Evolutionary conservation across 176 grass and related monocot genomes (phyloP).

Genomic region (Chloris gayana): DNA sequence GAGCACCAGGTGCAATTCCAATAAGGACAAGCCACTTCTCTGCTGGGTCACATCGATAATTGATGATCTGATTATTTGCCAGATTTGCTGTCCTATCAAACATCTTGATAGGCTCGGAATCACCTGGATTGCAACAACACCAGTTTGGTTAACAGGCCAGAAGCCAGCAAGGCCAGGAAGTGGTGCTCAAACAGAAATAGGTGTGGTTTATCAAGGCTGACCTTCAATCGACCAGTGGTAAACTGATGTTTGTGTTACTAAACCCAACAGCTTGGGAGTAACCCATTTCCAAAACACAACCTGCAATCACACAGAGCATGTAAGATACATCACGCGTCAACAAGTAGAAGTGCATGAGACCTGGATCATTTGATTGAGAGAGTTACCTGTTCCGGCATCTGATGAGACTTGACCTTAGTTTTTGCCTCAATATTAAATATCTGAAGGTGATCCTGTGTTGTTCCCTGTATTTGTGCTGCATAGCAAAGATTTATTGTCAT

Average conservation of each 20-base stretch:
- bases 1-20: conserved; percentile 89
- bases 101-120: conserved; percentile 89
- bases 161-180: background rate
- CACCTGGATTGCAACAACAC: conserved; percentile 28
- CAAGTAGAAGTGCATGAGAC: background rate
- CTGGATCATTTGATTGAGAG: background rate
- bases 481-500: conserved; percentile 36
- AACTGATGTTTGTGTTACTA: conserved; percentile 79
- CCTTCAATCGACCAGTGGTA: conserved; percentile 99
- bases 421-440: conserved; percentile 98
- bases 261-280: conserved; percentile 72
- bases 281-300: conserved; percentile 99
- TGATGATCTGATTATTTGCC: conserved; percentile 94
- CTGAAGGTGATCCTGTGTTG: conserved; percentile 93
- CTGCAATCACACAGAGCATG: conserved; percentile 31
- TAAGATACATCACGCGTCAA: no score
- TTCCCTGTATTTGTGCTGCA: conserved; percentile 91
- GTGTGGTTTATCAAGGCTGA: conserved; percentile 18
- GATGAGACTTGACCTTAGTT: conserved; percentile 92
- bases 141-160: background rate
- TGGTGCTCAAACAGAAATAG: background rate
- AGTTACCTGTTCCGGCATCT: conserved; percentile 91
- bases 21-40: conserved; percentile 98
- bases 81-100: conserved; percentile 95
- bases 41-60: conserved; percentile 78